A percentile compares a stretch with the other conserved stretches of the same genome.
Evolutionary conservation across 2,329 filamentous ascomycete species (phyloP).

Genomic region (Sporothrix schenckii): DNA sequence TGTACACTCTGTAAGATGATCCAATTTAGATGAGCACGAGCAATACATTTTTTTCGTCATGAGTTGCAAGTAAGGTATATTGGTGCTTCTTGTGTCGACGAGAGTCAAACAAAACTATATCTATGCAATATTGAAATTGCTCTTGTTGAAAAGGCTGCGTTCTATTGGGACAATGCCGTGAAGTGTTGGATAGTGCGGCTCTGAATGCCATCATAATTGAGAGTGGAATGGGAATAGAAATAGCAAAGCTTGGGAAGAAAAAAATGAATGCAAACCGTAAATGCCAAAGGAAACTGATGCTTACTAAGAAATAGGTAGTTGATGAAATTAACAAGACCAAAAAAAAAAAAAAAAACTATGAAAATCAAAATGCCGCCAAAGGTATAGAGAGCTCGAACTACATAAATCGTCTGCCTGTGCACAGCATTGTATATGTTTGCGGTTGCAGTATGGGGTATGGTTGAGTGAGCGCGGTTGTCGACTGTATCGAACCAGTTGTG

Average conservation of each 20-base stretch:
- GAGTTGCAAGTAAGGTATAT: too few species aligned
- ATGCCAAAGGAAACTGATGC: not conserved
- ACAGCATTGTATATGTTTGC: not conserved
- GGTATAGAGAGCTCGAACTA: constrained; percentile 12
- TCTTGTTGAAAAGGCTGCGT: not conserved
- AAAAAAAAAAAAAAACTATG: not conserved
- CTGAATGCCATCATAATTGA: not conserved
- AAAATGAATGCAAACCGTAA: constrained; percentile 10
- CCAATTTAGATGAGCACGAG: not conserved
- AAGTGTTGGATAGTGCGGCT: not conserved
- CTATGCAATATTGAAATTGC: not conserved
- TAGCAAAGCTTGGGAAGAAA: not conserved
- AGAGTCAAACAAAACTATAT: not conserved
- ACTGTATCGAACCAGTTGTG: not conserved
- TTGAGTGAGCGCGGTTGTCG: not conserved
- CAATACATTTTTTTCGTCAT: not conserved
- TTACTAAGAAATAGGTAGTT: constrained; percentile 5
- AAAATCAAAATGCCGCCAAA: constrained; percentile 3
- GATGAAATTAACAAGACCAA: not conserved
- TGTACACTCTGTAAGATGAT: not conserved
- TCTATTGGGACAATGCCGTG: not conserved
- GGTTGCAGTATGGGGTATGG: not conserved
- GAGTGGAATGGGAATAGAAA: not conserved
- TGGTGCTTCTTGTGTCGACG: too few species aligned
- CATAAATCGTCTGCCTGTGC: constrained; percentile 9